These are phyloP conservation scores for Didymellaceae sp. DNA, from an alignment of 2,329 filamentous ascomycete genomes.

Conservation along the genomic window DNA sequence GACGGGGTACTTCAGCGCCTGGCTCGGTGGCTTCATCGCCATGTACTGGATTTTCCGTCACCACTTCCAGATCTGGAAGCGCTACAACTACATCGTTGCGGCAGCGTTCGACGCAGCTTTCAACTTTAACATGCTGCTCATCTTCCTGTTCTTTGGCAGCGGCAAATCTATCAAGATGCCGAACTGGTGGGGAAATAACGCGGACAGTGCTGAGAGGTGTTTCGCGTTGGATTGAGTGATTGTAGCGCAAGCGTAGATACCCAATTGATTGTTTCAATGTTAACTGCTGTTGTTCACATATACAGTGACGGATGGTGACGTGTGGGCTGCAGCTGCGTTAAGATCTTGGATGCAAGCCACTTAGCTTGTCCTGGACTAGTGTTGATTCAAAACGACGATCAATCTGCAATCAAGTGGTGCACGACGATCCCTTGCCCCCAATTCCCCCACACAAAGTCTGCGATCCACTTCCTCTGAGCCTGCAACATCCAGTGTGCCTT, in stretches of 20 bases:
- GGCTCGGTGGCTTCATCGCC: conserved; percentile 66
- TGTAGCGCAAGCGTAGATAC: not conserved
- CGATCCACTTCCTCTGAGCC: not conserved
- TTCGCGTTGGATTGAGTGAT: conserved; percentile 55
- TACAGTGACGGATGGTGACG: no score
- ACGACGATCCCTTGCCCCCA: conserved; percentile 7
- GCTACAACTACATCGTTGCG: conserved; percentile 67
- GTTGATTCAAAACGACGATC: conserved; percentile 15
- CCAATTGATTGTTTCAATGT: not conserved
- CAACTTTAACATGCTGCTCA: conserved; percentile 66
- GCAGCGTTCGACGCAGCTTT: conserved; percentile 69
- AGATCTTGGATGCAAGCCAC: not conserved
- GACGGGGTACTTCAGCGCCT: conserved; percentile 62
- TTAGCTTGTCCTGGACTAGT: conserved; percentile 1
- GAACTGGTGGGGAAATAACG: conserved; percentile 70
- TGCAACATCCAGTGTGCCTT: not conserved
- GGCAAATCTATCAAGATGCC: conserved; percentile 65
- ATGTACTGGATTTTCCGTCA: conserved; percentile 66
- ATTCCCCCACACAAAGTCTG: conserved; percentile 3
- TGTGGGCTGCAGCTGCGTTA: conserved; percentile 2
- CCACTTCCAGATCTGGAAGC: conserved; percentile 63
- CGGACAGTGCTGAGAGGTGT: conserved; percentile 62
- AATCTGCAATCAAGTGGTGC: conserved; percentile 8
- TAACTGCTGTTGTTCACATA: no score
- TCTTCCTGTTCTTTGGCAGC: conserved; percentile 66